Evolutionary conservation across 306 rosid species (phyloP), one percentile per base, ranked within the genome.

Genomic region (Prunus kanzakura): DNA sequence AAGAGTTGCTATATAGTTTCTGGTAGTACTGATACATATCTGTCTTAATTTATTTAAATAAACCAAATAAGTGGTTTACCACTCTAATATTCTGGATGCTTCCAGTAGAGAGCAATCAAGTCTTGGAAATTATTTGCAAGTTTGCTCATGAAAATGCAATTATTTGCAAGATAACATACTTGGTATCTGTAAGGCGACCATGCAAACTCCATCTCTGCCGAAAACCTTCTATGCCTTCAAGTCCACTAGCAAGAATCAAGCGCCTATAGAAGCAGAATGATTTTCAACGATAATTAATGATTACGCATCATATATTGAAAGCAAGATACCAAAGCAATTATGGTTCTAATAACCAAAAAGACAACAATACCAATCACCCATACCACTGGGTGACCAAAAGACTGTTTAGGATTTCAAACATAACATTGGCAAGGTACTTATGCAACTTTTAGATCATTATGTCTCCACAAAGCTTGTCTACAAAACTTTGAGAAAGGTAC

Each of bases 131-230:
- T 25, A 25, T 25, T 25, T 25, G 27, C 47, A 32, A 32, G 69
- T 11, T 54, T 74, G 69, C 71, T 74, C 67, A 63, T 35, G 58
- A 73, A 73, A 85, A 64, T 62, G 75, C 50, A 79, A 71, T 66
- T 69, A 30, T 54, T 63, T 58, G 81, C 62, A 67, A 64, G 57
- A 73, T 78, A 66, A 62, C 65, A 76, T 90, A 95, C 97, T 88
- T 90, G 82, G 97, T 78, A 75, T 92, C 97, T 18, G 92, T 83
- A 78, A 92, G 91, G 73, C 93, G 92, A 78, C 97, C 98, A 22
- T 90, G 97, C 75, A 90, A 89, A 83, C 97, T 90, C 98, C 97
- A 95, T 72, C 97, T 82, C 82, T 92, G 92, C 80, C 93, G 93
- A 79, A 95, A 92, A 75, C 97, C 96, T 43, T 92, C 97, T 22